Base-by-base conservation (phyloP, 306 rosid species). In the Glycine tomentella region DNA sequence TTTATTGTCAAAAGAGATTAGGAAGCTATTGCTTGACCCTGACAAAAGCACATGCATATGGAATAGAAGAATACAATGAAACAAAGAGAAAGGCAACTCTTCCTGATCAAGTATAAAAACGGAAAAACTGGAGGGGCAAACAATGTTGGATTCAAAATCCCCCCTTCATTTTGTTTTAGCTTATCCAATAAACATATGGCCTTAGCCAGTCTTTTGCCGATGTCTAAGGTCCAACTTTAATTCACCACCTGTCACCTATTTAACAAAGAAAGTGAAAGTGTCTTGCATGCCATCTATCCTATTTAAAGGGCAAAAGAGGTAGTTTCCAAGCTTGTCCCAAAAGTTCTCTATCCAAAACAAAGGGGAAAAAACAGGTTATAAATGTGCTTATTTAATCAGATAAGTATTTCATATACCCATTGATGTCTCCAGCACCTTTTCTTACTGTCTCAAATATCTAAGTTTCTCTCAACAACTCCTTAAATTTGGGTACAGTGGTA, bases 401-500 rank as follows among this genome's bases (percentile, higher is more conserved):
- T 46, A 7, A n/a, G 16, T 7, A 14, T 38, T 38, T 69, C 58
- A 25, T 34, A 64, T 6, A 48, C 2, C 8, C n/a, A 79, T 16
- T 51, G 42, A 34, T 51, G 40, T 69, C 52, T 48, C 64, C 52
- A 80, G 3, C 33, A 48, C 53, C 15, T 80, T 12, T 46, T 33
- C 48, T 11, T 0, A 53, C 42, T 3, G 7, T 38, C 38, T 40
- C 36, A 25, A 69, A 13, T 44, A 69, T 69, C 61, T 45, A 16
- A 55, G 14, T 67, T 66, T 53, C 57, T 68, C 57, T 25, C 45
- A 7, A 66, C n/a, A 63, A 8, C 38, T 34, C 16, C 3, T 44
- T 33, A 80, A 40, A 10, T 79, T 52, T 17, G 25, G n/a, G 7
- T 13, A 82, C 10, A 68, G 5, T 53, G 59, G 4, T 58, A 75